Base-by-base conservation (phyloP, 2,329 filamentous ascomycete genomes). In the Curvularia verruculosa region DNA sequence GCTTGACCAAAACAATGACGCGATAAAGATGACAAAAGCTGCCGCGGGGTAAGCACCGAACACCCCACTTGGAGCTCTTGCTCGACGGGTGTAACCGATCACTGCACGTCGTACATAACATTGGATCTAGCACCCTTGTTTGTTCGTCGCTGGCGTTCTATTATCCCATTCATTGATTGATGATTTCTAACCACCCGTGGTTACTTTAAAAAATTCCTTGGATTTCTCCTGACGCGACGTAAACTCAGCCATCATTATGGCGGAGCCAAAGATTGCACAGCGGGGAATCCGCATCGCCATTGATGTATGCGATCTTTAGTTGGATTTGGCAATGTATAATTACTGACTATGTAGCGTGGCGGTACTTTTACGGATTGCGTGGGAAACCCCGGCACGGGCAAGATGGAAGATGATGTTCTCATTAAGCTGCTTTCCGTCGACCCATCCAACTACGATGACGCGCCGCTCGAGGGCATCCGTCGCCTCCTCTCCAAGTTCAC, bases 301-400 rank as follows among this genome's bases (percentile, higher is more conserved):
- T 60, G 81, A 83, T 53, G 77, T 78, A 63, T 31, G 66, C 51
- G 19, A 2, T 44, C 5, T 21, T 6, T 37, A 34, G 29, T 28
- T 13, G 1, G 3, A 24, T 2, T 15, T 18, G n/a, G 15, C 36
- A 10, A 36, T 44, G n/a, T 5, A 24, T 57, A n/a, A 39, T 44
- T 18, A 15, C 59, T 70, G 56, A 65, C 50, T 36, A 26, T 29
- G 47, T 67, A 88, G 78, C 88, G 92, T 59, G 92, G 92, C 64
- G 92, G 92, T 56, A 96, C 92, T 26, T 96, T 96, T 75, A 96
- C 92, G 37, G 92, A 96, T 78, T 96, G 92, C 72, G 90, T 96
- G 19, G 92, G 91, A 63, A 94, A 93, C 68, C 85, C 89, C 5
- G 87, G 84, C 67, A 88, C 82, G 64, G 90, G 83, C 18, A 82